Evolutionary conservation across 2,329 filamentous ascomycete species (phyloP), one percentile per base, ranked within the genome.

Genomic region (Neophaeococcomyces aloes): DNA sequence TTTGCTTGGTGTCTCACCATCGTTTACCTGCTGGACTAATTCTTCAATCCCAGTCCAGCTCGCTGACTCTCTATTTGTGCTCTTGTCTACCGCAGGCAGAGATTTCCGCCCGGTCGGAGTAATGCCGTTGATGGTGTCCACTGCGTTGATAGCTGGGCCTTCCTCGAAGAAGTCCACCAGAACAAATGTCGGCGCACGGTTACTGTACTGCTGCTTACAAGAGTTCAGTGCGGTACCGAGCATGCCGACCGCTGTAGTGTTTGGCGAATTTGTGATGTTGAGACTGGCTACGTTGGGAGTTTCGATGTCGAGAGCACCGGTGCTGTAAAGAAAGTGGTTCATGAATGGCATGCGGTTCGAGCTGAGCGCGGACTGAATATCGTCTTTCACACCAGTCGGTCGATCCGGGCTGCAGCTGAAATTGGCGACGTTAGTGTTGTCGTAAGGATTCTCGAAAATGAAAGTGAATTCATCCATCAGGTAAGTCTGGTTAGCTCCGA

Each of bases 131-230:
- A 86, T 61, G 35, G 56, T 62, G 62, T 91, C 85, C 2, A 83
- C 79, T 0, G 79, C 79, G 5, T 70, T 67, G 43, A 91, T 76
- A 25, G 82, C 75, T 0, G 81, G 77, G 0, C 81, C 84, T 47
- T 79, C 70, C 59, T 85, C 80, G 61, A 80, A 87, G 61, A 86
- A 89, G 62, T 93, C 85, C 1, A 89, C 83, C 7, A 91, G 70
- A 15, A 86, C 71, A 54, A 86, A 88, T 2, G 71, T 78, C n/a
- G 85, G 83, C 38, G 71, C 67, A 21, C 65, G 62, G 10, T 10
- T 18, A 17, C 49, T 48, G 68, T 81, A 89, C 48, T 76, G 63
- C 2, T 53, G 57, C 41, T 65, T 63, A 59, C 78, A 88, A 45
- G 59, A 60, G 33, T 65, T 59, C 27, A 75, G 74, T 19, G 66